phyloP scores from a whole-genome alignment of 2,329 filamentous ascomycete genomes.

The Stachybotrys chlorohalonatus region DNA sequence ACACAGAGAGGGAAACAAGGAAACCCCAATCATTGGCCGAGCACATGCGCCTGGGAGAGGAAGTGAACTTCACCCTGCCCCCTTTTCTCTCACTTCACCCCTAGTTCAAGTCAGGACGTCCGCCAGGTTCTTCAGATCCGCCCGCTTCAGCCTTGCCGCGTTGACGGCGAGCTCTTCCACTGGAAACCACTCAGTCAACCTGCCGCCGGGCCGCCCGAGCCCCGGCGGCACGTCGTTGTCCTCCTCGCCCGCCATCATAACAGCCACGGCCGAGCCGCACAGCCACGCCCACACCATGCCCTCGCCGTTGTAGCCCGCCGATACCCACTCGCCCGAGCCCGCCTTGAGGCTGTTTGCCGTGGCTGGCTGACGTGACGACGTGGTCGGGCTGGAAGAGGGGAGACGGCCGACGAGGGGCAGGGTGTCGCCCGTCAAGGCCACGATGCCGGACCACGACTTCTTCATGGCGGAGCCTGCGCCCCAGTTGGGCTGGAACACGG shows the following conservation, averaged over 20 bases:
- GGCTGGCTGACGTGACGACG: background rate
- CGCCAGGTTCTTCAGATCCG: constrained; percentile 25
- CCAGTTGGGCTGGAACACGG: constrained; percentile 30
- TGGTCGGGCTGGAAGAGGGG: constrained; percentile 12
- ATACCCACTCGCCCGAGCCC: constrained; percentile 37
- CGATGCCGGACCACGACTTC: constrained; percentile 39
- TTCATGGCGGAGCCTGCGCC: constrained; percentile 20
- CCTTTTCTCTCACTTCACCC: background rate
- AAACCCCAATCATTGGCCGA: too few relatives aligned
- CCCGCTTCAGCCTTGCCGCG: constrained; percentile 22
- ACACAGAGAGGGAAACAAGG: background rate
- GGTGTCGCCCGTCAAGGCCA: constrained; percentile 37
- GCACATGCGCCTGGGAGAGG: background rate
- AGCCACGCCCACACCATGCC: constrained; percentile 47
- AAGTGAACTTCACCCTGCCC: background rate
- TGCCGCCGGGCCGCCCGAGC: constrained; percentile 25
- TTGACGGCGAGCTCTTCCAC: constrained; percentile 21
- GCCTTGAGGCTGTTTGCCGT: constrained; percentile 6
- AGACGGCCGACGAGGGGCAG: constrained; percentile 42
- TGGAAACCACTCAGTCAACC: constrained; percentile 31
- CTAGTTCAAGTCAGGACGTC: constrained; percentile 1
- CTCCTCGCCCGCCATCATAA: constrained; percentile 34
- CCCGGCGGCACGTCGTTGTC: constrained; percentile 15
- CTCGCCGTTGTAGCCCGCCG: constrained; percentile 40
- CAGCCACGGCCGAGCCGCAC: constrained; percentile 34